Conservation (phyloP, 495 filamentous ascomycete species). For the Daldinia bambusicola region DNA sequence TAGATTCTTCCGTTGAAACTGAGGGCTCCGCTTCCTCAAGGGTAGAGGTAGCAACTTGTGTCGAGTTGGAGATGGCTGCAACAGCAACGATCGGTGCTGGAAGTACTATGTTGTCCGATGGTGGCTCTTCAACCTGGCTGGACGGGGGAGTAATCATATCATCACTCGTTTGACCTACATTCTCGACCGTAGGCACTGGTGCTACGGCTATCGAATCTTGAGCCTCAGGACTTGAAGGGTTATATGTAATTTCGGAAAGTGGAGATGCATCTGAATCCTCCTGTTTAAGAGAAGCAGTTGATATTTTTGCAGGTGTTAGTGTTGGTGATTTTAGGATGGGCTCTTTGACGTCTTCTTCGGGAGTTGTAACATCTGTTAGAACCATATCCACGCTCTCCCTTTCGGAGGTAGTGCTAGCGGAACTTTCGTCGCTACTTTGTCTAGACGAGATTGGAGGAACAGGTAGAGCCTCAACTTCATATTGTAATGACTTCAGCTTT, state of each 20-base stretch:
- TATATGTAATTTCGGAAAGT: slow-evolving; percentile 42
- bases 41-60: slow-evolving; percentile 1
- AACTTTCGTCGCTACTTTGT: slow-evolving; percentile 39
- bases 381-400: slow-evolving; percentile 40
- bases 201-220: slow-evolving; percentile 42
- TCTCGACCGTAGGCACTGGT: slow-evolving; percentile 32
- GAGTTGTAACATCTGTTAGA: slow-evolving; percentile 56
- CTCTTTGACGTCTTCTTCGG: slow-evolving; percentile 52
- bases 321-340: slow-evolving; percentile 52
- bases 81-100: background rate
- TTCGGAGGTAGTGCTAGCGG: slow-evolving; percentile 39
- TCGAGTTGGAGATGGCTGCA: background rate
- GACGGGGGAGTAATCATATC: slow-evolving; percentile 3
- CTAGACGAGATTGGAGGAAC: slow-evolving; percentile 41
- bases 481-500: slow-evolving; percentile 51
- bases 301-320: slow-evolving; percentile 49
- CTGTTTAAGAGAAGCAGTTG: slow-evolving; percentile 38
- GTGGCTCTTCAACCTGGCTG: slow-evolving; percentile 18
- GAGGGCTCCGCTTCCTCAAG: background rate
- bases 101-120: slow-evolving; percentile 8
- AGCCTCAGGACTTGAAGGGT: slow-evolving; percentile 28
- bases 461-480: slow-evolving; percentile 46
- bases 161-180: background rate
- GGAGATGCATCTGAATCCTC: slow-evolving; percentile 46
- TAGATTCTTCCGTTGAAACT: slow-evolving; percentile 1